Evolutionary conservation across 345 rosid genomes (phyloP).

Genomic region (Eutrema yunnanense): DNA sequence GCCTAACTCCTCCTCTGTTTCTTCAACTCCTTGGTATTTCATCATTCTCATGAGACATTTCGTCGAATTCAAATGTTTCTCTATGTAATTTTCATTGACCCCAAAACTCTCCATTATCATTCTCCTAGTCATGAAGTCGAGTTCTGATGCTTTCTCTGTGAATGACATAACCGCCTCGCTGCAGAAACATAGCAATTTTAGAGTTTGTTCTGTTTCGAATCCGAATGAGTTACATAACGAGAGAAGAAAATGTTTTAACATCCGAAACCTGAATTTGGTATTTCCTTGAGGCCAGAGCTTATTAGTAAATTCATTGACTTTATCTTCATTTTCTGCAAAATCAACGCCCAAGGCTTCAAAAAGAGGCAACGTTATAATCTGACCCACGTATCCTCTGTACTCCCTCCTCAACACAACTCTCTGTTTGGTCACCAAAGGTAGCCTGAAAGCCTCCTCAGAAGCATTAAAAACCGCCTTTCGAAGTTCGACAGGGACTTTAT

Average conservation of each 20-base stretch:
- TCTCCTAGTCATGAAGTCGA: conserved; percentile 34
- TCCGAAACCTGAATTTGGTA: background rate
- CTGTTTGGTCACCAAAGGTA: conserved; percentile 15
- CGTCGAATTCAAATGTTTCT: conserved; percentile 23
- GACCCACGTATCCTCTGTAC: conserved; percentile 13
- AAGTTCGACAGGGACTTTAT: background rate
- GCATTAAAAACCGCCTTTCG: background rate
- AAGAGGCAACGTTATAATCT: background rate
- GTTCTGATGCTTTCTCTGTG: conserved; percentile 20
- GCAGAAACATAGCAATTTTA: background rate
- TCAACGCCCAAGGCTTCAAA: no score
- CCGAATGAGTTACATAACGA: background rate
- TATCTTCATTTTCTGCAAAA: background rate
- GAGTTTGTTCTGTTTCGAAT: background rate
- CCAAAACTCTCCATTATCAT: conserved; percentile 57
- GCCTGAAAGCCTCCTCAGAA: background rate
- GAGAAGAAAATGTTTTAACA: background rate
- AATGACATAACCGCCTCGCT: conserved; percentile 23
- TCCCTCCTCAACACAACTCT: background rate
- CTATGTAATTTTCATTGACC: conserved; percentile 21
- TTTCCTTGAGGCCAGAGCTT: conserved; percentile 12
- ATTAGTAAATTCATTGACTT: conserved; percentile 1
- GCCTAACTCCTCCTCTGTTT: conserved; percentile 25
- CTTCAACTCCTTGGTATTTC: conserved; percentile 30
- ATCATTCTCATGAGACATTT: conserved; percentile 35